phyloP scores from a whole-genome alignment of 108 stramenopile genomes.

The Skeletonema costatum region DNA sequence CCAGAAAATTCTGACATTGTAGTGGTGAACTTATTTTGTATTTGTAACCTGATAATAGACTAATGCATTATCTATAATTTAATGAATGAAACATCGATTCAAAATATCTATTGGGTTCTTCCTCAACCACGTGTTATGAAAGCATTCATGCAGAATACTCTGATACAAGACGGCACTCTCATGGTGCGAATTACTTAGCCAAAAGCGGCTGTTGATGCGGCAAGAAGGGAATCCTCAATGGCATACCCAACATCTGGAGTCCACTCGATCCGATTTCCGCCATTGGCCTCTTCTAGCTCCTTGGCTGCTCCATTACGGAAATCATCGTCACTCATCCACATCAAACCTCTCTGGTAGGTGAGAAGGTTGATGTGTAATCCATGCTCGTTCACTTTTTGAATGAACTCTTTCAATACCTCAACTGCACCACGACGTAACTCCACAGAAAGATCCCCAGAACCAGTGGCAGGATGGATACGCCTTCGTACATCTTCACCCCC shows the following conservation, averaged over 20 bases:
- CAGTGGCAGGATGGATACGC: neutral
- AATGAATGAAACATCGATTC: too few species aligned
- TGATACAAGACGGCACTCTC: too few species aligned
- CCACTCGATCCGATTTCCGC: neutral
- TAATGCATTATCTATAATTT: too few species aligned
- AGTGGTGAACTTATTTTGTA: too few species aligned
- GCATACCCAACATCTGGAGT: neutral
- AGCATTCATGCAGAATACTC: too few species aligned
- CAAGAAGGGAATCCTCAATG: too few species aligned
- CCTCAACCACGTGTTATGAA: too few species aligned
- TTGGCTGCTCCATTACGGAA: neutral
- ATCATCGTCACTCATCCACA: conserved; percentile 4
- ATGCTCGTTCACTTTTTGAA: neutral
- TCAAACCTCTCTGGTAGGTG: neutral
- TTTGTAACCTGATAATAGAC: too few species aligned
- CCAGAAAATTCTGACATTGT: too few species aligned
- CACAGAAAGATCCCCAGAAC: neutral
- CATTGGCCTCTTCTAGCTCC: conserved; percentile 6
- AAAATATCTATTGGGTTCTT: too few species aligned
- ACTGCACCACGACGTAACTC: neutral
- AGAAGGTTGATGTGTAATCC: neutral
- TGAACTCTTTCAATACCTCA: conserved; percentile 2
- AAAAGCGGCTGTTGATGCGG: too few species aligned
- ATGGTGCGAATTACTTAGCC: too few species aligned
- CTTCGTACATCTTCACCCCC: neutral